A percentile compares a stretch with the other conserved stretches of the same genome.
These are phyloP conservation scores for Marchantia paleacea DNA, from an alignment of 225 moss, liverwort and hornwort genomes.

Conservation along the genomic window DNA sequence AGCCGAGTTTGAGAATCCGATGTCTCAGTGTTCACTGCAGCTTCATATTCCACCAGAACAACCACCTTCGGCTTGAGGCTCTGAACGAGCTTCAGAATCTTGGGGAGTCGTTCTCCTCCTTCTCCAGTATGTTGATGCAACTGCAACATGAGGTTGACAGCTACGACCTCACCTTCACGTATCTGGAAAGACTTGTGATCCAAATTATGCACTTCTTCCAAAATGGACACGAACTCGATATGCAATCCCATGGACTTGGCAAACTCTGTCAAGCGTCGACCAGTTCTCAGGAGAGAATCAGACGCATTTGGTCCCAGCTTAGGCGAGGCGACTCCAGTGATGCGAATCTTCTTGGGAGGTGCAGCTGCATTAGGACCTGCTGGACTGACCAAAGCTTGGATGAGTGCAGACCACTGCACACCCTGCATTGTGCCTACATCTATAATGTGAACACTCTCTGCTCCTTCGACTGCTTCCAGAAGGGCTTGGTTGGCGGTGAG, in stretches of 20 bases:
- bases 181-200: constrained; percentile 33
- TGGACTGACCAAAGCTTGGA: constrained; percentile 61
- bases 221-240: constrained; percentile 54
- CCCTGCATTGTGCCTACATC: constrained; percentile 66
- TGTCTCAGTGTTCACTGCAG: constrained; percentile 43
- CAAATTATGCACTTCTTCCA: constrained; percentile 45
- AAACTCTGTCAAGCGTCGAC: constrained; percentile 44
- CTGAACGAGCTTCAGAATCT: constrained; percentile 39
- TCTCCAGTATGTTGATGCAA: constrained; percentile 52
- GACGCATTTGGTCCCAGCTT: constrained; percentile 33
- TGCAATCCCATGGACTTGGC: constrained; percentile 49
- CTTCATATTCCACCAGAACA: constrained; percentile 64
- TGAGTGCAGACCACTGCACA: constrained; percentile 64
- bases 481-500: constrained; percentile 75
- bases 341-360: constrained; percentile 47
- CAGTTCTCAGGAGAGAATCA: constrained; percentile 43
- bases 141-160: constrained; percentile 64
- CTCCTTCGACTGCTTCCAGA: constrained; percentile 55
- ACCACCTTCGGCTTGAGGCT: constrained; percentile 54
- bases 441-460: constrained; percentile 56
- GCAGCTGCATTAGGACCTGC: constrained; percentile 39
- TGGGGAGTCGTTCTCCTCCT: constrained; percentile 35
- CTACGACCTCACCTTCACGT: constrained; percentile 37
- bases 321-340: constrained; percentile 55
- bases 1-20: constrained; percentile 48